phyloP scores from a whole-genome alignment of 192 early-diverging fungal species.

The Podila epigama region DNA sequence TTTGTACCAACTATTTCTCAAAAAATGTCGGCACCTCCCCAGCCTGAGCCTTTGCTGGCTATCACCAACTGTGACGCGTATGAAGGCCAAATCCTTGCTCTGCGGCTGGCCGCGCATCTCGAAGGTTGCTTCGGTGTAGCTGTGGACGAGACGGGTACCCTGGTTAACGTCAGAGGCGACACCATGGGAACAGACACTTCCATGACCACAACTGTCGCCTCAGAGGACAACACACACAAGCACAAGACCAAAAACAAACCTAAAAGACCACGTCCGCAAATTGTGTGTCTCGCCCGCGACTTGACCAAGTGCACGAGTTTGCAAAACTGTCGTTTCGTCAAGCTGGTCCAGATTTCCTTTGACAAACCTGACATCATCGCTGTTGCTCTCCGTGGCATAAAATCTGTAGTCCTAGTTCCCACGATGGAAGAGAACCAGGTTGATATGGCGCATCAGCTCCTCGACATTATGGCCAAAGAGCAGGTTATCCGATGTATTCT shows the following conservation, averaged over 20 bases:
- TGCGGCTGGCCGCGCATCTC: conserved; percentile 8
- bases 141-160: neutral
- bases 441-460: conserved; percentile 10
- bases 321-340: neutral
- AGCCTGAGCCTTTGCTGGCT: conserved; percentile 5
- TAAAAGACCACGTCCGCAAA: neutral
- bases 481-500: conserved; percentile 24
- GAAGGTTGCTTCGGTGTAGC: neutral
- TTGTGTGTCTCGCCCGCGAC: conserved; percentile 22
- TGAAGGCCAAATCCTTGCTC: conserved; percentile 23
- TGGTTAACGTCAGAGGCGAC: neutral
- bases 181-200: no score
- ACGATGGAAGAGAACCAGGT: conserved; percentile 21
- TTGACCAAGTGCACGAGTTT: conserved; percentile 3
- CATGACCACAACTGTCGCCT: neutral
- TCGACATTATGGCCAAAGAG: conserved; percentile 25
- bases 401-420: conserved; percentile 28
- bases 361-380: conserved; percentile 8
- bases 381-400: conserved; percentile 19
- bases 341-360: conserved; percentile 20
- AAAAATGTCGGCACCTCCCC: no score
- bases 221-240: no score
- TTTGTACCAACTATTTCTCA: no score
- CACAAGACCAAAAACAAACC: neutral
- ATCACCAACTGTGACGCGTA: conserved; percentile 36